These are phyloP conservation scores for Paracorniculantispora psalliotae DNA, from an alignment of 2,329 filamentous ascomycete genomes.

Conservation along the genomic window DNA sequence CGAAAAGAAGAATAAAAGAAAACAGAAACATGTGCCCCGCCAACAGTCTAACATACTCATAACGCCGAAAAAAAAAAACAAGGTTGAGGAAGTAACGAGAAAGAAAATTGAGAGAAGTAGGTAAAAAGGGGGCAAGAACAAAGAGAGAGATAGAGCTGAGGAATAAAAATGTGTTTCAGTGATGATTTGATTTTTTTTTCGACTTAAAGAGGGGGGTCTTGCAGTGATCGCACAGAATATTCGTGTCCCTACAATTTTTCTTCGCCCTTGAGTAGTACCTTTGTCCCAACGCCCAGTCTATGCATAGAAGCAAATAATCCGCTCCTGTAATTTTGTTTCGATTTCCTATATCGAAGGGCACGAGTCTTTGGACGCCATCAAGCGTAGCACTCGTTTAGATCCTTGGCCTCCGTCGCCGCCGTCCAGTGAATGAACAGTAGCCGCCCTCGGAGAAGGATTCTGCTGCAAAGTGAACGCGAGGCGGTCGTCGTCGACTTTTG, in stretches of 20 bases:
- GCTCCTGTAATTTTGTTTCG: constrained; percentile 1
- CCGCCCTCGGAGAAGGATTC: neutral
- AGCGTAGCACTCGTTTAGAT: too few relatives aligned
- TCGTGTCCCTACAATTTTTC: neutral
- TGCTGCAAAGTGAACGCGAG: neutral
- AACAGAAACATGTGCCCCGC: neutral
- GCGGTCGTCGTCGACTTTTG: neutral
- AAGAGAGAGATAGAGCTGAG: neutral
- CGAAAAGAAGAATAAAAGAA: neutral
- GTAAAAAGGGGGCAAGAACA: neutral
- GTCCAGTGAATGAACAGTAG: too few relatives aligned
- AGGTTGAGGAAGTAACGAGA: neutral
- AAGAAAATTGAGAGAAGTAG: neutral
- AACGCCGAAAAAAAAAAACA: neutral
- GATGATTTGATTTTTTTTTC: neutral
- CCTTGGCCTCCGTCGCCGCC: too few relatives aligned
- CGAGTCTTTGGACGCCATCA: neutral
- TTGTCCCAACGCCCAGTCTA: constrained; percentile 10
- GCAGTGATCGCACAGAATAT: neutral
- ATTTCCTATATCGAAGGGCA: neutral
- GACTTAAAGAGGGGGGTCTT: neutral
- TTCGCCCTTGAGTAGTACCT: neutral
- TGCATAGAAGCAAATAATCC: constrained; percentile 10
- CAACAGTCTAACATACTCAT: neutral
- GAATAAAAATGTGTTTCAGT: neutral